Percentiles rank a stretch among this genome's conserved stretches.
phyloP scores from a whole-genome alignment of 2,329 filamentous ascomycete species.

The Fusarium agapanthi region DNA sequence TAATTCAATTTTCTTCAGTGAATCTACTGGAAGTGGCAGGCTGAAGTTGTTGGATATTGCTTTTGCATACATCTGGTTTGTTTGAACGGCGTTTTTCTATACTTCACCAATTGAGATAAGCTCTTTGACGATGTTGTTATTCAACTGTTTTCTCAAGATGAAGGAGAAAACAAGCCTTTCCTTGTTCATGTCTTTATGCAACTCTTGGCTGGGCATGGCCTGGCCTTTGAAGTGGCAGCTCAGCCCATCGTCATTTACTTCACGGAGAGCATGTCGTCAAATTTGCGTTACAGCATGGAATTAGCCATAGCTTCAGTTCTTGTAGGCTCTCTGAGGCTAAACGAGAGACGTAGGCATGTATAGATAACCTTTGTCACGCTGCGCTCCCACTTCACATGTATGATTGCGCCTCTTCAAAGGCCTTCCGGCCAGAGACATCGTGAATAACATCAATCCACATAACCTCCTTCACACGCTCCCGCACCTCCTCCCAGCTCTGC shows the following conservation, averaged over 20 bases:
- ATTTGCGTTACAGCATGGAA: too few species aligned
- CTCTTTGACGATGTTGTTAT: background rate
- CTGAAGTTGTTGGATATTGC: background rate
- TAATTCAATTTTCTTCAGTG: fast-evolving
- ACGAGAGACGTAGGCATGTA: fast-evolving
- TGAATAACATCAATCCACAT: constrained; percentile 43
- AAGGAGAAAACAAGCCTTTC: background rate
- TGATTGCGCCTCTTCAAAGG: background rate
- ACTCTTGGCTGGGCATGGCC: too few species aligned
- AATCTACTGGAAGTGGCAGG: fast-evolving
- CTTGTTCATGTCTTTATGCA: background rate
- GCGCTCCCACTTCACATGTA: background rate
- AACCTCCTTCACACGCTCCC: constrained; percentile 24
- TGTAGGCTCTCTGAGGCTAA: background rate
- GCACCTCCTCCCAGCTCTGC: constrained; percentile 36
- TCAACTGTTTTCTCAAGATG: background rate
- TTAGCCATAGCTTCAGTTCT: background rate
- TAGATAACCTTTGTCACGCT: background rate
- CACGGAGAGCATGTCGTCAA: too few species aligned
- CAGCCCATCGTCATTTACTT: background rate
- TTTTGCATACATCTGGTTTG: background rate
- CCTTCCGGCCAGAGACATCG: constrained; percentile 21
- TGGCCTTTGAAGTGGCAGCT: background rate
- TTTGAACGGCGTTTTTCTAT: background rate
- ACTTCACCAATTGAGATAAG: background rate